phyloP scores from a whole-genome alignment of 2,329 filamentous ascomycete genomes.

The Cladophialophora yegresii region DNA sequence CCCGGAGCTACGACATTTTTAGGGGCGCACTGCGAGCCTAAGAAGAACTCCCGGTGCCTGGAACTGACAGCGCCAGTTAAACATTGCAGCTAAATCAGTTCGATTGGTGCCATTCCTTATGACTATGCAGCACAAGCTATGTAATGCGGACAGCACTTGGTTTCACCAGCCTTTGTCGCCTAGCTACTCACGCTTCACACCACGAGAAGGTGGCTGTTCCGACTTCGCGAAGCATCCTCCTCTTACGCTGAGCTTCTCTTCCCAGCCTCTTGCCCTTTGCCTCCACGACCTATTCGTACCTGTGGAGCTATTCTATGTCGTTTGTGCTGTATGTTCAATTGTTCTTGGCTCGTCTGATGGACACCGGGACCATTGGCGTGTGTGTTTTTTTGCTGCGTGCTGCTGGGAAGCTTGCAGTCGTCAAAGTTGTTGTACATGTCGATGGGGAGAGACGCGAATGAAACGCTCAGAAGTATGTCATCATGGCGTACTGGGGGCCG shows the following conservation, averaged over 20 bases:
- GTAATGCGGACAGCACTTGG: conserved; percentile 2
- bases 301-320: neutral
- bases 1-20: no score
- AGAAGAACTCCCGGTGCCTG: no score
- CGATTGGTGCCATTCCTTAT: no score
- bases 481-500: neutral
- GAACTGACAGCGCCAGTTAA: no score
- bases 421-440: neutral
- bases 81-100: no score
- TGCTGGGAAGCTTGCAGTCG: neutral
- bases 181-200: conserved; percentile 4
- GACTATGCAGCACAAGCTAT: neutral
- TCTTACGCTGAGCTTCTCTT: neutral
- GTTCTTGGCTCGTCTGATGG: neutral
- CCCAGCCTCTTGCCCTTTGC: neutral
- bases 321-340: neutral
- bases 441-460: neutral
- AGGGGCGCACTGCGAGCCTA: no score
- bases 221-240: conserved; percentile 6
- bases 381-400: neutral
- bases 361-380: neutral
- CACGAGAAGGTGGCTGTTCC: conserved; percentile 10
- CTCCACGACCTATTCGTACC: neutral
- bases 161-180: neutral
- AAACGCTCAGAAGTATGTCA: neutral